Evolutionary conservation across 495 filamentous ascomycete species (phyloP).

Genomic region (Copromyces sp.): DNA sequence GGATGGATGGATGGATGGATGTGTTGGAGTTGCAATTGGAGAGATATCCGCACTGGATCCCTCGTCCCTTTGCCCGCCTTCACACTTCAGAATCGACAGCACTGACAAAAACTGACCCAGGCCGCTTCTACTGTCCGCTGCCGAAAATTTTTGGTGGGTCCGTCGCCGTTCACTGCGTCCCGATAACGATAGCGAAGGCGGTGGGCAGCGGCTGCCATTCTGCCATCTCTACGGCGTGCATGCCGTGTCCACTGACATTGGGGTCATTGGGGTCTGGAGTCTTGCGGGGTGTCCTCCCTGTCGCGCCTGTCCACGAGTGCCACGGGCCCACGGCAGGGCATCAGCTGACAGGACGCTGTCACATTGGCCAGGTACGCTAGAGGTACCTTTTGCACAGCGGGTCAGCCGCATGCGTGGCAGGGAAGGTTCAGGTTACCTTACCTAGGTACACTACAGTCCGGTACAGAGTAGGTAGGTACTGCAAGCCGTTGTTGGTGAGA

Average conservation of each 20-base stretch:
- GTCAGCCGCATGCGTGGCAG: background rate
- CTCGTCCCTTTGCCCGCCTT: slow-evolving; percentile 10
- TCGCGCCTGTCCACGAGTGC: background rate
- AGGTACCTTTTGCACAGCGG: background rate
- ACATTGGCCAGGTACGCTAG: background rate
- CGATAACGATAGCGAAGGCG: slow-evolving; percentile 26
- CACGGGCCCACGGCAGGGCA: background rate
- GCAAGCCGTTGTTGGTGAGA: background rate
- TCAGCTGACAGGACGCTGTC: background rate
- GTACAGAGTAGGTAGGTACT: background rate
- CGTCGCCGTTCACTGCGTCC: background rate
- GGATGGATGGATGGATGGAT: background rate
- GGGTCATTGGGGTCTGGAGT: background rate
- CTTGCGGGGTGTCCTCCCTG: background rate
- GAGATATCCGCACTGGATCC: slow-evolving; percentile 5
- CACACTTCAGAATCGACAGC: slow-evolving; percentile 5
- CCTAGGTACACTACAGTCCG: background rate
- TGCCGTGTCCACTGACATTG: background rate
- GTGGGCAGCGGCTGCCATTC: slow-evolving; percentile 4
- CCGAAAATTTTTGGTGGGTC: slow-evolving; percentile 23
- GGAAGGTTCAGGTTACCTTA: background rate
- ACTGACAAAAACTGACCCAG: slow-evolving; percentile 10
- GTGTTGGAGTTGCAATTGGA: slow-evolving; percentile 12
- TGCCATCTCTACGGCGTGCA: background rate
- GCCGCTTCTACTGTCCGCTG: background rate